Evolutionary conservation across 164 flowering plant species (phyloP), one percentile per base, ranked within the genome.

Genomic region (Umbilicus rupestris): DNA sequence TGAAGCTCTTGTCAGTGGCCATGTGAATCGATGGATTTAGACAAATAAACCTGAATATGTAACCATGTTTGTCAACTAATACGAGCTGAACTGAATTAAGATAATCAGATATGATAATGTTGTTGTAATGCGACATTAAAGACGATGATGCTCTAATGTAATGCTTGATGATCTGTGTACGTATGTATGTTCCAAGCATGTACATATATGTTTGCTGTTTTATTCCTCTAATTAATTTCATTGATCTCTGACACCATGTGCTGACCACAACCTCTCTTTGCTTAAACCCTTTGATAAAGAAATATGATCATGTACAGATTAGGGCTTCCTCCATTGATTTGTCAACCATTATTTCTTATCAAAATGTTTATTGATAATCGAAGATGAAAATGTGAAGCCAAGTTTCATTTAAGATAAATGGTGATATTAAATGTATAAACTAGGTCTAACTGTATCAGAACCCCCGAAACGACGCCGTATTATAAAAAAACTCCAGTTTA

Each of bases 101-200:
- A 55, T 55, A 55, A 55, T 55, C 33, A 55, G 33, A 28, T 46
- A 46, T 55, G 60, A 55, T 28, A 28, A 28, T 55, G 12, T 22
- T 49, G 57, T 20, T 49, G 57, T 49, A 7, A 49, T 50, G 57
- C 12, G 10, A 20, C 7, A 22, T 50, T 50, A 50, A 50, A 50
- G 28, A 20, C 8, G 15, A 22, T 3, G 37, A 35, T 3, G 37
- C 37, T 35, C 37, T 26, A 55, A 28, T 24, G 58, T 22, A 52
- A 52, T 52, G 58, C 24, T 11, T 55, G 60, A 26, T 55, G 60
- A 55, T 55, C 60, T 55, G 33, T 26, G 15, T 15, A 9, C 28
- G 22, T 28, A 47, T 47, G 52, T 55, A 26, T 55, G 60, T 55
- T 55, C 31, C 60, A 26, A 55, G 29, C 60, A 55, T 55, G 60